Evolutionary conservation across 345 rosid genomes (phyloP).

Genomic region (Rhodomyrtus tomentosa): DNA sequence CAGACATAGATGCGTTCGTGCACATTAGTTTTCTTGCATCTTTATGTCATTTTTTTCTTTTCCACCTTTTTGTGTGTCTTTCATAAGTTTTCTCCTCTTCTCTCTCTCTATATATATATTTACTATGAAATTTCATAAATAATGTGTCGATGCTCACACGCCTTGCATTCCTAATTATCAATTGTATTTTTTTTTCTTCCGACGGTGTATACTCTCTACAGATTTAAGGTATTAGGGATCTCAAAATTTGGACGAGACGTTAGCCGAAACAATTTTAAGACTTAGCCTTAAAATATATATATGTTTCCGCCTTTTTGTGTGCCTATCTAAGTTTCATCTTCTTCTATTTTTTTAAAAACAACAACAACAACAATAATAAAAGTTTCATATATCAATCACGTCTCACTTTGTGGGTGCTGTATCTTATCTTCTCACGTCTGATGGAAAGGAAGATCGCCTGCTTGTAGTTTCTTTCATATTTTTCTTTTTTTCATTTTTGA

Average conservation of each 20-base stretch:
- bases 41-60: background rate
- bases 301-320: background rate
- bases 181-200: too few relatives aligned
- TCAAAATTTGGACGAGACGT: too few relatives aligned
- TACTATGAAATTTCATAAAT: too few relatives aligned
- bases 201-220: too few relatives aligned
- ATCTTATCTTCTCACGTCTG: background rate
- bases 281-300: too few relatives aligned
- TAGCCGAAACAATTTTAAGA: too few relatives aligned
- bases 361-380: background rate
- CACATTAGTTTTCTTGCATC: background rate
- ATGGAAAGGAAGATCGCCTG: background rate
- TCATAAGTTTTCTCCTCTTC: background rate
- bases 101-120: too few relatives aligned
- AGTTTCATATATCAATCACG: background rate
- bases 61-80: background rate
- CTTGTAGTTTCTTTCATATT: background rate
- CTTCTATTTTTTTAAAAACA: background rate
- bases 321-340: background rate
- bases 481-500: background rate
- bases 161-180: too few relatives aligned
- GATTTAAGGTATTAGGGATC: too few relatives aligned
- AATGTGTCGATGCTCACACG: too few relatives aligned
- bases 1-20: background rate
- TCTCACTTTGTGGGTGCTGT: background rate